Conservation (phyloP, 306 rosid genomes). For the Fragaria vesca region DNA sequence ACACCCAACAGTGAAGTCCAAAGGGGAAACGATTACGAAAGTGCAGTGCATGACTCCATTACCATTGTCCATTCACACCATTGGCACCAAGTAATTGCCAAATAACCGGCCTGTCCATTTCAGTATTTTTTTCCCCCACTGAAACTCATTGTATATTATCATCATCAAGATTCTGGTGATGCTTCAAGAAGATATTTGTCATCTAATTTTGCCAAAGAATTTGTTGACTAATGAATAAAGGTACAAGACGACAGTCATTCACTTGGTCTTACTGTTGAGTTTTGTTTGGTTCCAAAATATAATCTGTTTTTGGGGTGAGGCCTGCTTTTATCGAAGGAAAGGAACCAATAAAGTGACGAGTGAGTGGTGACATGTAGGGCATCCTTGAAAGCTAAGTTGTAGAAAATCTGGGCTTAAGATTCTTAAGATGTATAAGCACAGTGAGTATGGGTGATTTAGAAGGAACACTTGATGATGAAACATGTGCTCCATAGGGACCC, state of each 20-base stretch:
- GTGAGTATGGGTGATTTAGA: not conserved
- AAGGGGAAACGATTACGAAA: not conserved
- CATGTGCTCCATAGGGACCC: not conserved
- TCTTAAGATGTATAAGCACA: not conserved
- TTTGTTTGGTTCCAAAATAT: not conserved
- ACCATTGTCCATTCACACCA: too few relatives aligned
- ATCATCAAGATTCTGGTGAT: not conserved
- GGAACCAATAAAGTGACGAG: not conserved
- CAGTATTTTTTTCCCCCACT: not conserved
- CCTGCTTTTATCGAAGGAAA: not conserved
- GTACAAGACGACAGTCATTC: not conserved
- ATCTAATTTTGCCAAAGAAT: not conserved
- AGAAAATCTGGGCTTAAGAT: not conserved
- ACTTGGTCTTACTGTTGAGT: not conserved
- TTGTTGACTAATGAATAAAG: not conserved
- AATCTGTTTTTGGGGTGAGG: not conserved
- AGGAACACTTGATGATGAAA: not conserved
- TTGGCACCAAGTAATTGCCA: not conserved
- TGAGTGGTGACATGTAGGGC: constrained; percentile 15
- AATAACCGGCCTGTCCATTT: not conserved
- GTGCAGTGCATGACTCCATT: not conserved
- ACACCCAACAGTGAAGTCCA: not conserved
- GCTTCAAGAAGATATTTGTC: not conserved
- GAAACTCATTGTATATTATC: not conserved
- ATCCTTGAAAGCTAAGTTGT: not conserved